A percentile compares a stretch with the other conserved stretches of the same genome.
Evolutionary conservation across 257 asterid genomes (phyloP).

Genomic region (Fraxinus pennsylvanica): DNA sequence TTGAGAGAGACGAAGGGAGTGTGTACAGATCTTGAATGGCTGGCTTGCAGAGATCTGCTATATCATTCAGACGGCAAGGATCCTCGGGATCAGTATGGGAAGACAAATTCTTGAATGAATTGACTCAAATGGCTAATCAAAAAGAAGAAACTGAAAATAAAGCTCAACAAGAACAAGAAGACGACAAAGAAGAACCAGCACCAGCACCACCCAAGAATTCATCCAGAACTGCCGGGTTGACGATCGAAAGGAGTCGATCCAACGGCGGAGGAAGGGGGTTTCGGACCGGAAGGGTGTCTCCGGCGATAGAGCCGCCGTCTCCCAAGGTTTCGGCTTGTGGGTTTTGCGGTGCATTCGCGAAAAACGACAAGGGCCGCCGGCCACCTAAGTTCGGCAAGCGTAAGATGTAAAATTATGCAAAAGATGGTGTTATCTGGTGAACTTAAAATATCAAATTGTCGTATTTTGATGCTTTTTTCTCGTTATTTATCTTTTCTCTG

Average conservation of each 20-base stretch:
- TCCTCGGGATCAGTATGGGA: slow-evolving; percentile 61
- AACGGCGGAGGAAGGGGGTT: slow-evolving; percentile 40
- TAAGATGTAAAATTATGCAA: slow-evolving; percentile 30
- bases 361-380: slow-evolving; percentile 34
- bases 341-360: slow-evolving; percentile 43
- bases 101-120: slow-evolving; percentile 44
- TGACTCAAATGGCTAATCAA: slow-evolving; percentile 32
- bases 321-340: slow-evolving; percentile 55
- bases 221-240: slow-evolving; percentile 30
- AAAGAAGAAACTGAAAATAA: slow-evolving; percentile 21
- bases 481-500: not conserved
- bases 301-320: slow-evolving; percentile 53
- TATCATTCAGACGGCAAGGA: slow-evolving; percentile 60
- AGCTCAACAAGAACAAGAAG: slow-evolving; percentile 1
- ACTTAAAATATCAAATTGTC: not conserved
- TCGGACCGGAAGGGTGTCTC: slow-evolving; percentile 43
- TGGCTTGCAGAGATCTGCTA: slow-evolving; percentile 56
- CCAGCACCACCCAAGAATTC: not conserved
- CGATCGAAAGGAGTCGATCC: slow-evolving; percentile 57
- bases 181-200: not conserved
- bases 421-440: slow-evolving; percentile 13
- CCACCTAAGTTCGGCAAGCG: slow-evolving; percentile 39
- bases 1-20: not conserved
- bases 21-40: slow-evolving; percentile 31
- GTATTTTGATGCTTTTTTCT: not conserved